These are phyloP conservation scores for Eutypa lata DNA, from an alignment of 2,329 filamentous ascomycete species.

Conservation along the genomic window DNA sequence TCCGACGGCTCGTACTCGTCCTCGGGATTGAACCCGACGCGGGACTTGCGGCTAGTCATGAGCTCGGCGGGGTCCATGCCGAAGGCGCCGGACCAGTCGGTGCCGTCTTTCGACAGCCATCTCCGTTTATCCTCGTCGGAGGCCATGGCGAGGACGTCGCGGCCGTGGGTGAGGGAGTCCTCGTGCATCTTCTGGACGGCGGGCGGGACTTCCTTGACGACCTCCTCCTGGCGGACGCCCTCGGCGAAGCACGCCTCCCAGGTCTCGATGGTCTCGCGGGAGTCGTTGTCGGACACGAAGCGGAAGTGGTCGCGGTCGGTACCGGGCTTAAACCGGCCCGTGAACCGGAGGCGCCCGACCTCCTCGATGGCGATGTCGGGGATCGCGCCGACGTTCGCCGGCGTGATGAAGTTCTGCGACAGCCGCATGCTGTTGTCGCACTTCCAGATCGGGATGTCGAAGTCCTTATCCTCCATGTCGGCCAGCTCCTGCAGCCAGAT, in stretches of 20 bases:
- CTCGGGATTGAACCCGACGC: constrained; percentile 32
- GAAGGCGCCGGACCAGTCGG: constrained; percentile 85
- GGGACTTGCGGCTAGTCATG: constrained; percentile 30
- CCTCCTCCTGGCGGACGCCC: constrained; percentile 71
- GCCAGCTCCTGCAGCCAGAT: constrained; percentile 84
- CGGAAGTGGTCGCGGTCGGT: constrained; percentile 81
- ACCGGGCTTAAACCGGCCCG: constrained; percentile 80
- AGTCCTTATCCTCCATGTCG: constrained; percentile 72
- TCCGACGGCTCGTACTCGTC: constrained; percentile 32
- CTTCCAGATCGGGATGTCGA: constrained; percentile 89
- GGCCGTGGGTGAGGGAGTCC: constrained; percentile 71
- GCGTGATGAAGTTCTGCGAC: constrained; percentile 88
- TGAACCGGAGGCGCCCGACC: constrained; percentile 78
- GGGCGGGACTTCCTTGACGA: constrained; percentile 70
- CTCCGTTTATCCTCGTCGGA: constrained; percentile 68
- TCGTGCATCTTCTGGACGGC: constrained; percentile 75
- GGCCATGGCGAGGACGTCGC: constrained; percentile 75
- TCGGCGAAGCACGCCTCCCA: constrained; percentile 92
- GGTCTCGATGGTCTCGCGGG: constrained; percentile 87
- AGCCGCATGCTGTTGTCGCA: constrained; percentile 73
- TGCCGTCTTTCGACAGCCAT: constrained; percentile 77
- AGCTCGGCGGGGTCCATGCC: constrained; percentile 66
- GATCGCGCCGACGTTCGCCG: constrained; percentile 66
- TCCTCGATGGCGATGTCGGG: constrained; percentile 76
- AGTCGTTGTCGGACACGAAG: constrained; percentile 84